A percentile compares a stretch with the other conserved stretches of the same genome.
Evolutionary conservation across 1,139 yeast species (phyloP).

Genomic region (Geotrichum fermentans): DNA sequence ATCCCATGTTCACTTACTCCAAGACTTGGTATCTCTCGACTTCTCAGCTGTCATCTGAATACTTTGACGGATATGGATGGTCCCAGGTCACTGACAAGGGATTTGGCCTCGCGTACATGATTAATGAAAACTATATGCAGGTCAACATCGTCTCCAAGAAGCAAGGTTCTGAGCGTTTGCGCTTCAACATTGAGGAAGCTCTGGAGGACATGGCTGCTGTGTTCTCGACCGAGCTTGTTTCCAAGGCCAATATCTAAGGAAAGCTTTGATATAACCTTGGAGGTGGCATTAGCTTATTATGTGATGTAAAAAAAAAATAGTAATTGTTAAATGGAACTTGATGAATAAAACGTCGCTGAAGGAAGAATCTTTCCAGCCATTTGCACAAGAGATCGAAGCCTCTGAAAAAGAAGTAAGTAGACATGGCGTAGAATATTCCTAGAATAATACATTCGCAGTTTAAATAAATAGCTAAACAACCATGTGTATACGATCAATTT

Average conservation of each 20-base stretch:
- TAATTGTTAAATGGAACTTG: background rate
- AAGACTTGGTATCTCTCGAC: slow-evolving; percentile 82
- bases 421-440: too few species aligned
- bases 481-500: too few species aligned
- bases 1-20: slow-evolving; percentile 75
- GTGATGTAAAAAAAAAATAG: background rate
- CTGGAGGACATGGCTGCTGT: slow-evolving; percentile 78
- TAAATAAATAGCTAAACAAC: too few species aligned
- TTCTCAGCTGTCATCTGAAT: slow-evolving; percentile 87
- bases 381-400: too few species aligned
- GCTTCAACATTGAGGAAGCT: slow-evolving; percentile 65
- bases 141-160: slow-evolving; percentile 80
- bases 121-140: slow-evolving; percentile 79
- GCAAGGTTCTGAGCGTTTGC: slow-evolving; percentile 62
- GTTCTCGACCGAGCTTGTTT: slow-evolving; percentile 40
- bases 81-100: slow-evolving; percentile 94
- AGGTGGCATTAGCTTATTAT: background rate
- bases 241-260: slow-evolving; percentile 6
- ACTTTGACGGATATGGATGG: slow-evolving; percentile 93
- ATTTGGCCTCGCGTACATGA: slow-evolving; percentile 89
- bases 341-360: too few species aligned
- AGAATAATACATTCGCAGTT: too few species aligned
- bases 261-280: background rate
- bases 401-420: too few species aligned
- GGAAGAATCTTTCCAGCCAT: too few species aligned